Evolutionary conservation across 768 basidiomycete species (phyloP).

Genomic region (Amanita pallidorosea): DNA sequence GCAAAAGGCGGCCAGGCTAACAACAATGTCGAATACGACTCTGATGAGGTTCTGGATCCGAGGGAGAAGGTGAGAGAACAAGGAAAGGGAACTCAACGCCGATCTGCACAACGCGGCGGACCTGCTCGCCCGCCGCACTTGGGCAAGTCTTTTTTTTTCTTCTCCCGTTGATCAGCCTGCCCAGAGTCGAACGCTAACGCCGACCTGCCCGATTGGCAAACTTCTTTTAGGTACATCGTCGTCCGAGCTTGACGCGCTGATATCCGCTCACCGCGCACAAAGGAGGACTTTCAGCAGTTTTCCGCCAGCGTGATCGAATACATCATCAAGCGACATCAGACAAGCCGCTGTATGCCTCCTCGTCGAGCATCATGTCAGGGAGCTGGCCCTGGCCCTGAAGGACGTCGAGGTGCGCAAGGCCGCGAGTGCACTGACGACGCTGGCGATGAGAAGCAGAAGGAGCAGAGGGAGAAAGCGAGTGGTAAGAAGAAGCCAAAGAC

Average conservation of each 20-base stretch:
- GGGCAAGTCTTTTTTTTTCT: too few species aligned
- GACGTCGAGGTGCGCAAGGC: conserved; percentile 91
- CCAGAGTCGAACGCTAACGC: too few species aligned
- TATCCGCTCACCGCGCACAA: conserved; percentile 79
- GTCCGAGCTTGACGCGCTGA: conserved; percentile 55
- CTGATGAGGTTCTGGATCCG: conserved; percentile 72
- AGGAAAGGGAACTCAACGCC: conserved; percentile 73
- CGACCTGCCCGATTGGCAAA: too few species aligned
- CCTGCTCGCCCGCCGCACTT: conserved; percentile 58
- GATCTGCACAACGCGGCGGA: conserved; percentile 82
- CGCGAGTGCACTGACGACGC: conserved; percentile 69
- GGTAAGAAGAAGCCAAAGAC: conserved; percentile 86
- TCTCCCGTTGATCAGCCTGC: too few species aligned
- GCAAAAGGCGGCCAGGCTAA: conserved; percentile 41
- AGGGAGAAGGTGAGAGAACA: conserved; percentile 66
- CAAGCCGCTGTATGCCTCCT: conserved; percentile 76
- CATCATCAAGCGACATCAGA: conserved; percentile 69
- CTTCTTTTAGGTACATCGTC: too few species aligned
- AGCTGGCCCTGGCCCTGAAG: conserved; percentile 65
- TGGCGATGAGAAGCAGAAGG: conserved; percentile 93
- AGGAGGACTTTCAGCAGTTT: conserved; percentile 75
- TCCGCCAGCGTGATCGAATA: conserved; percentile 65
- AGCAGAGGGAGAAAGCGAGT: conserved; percentile 41
- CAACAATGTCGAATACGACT: conserved; percentile 44
- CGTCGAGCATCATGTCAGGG: conserved; percentile 74